A percentile compares a stretch with the other conserved stretches of the same genome.
Evolutionary conservation across 208 protist genomes (phyloP).

Genomic region (Trypanosoma platydactyli): DNA sequence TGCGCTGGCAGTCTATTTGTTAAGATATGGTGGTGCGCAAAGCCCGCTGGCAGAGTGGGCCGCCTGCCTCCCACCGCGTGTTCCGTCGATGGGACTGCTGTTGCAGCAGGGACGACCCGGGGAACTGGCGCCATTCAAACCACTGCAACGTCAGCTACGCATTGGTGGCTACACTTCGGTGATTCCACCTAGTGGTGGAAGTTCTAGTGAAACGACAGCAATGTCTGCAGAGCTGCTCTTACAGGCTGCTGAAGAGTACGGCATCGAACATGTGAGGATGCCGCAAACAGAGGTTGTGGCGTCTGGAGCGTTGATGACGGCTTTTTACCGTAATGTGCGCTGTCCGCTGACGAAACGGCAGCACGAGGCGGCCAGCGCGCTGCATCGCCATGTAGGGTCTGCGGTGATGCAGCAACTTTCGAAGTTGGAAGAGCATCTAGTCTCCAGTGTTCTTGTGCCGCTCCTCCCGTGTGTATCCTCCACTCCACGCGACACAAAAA

Average conservation of each 20-base stretch:
- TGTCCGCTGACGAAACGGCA: slow-evolving; percentile 60
- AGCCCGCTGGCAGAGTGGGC: slow-evolving; percentile 45
- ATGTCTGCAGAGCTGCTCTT: slow-evolving; percentile 44
- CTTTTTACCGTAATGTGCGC: slow-evolving; percentile 48
- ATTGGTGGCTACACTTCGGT: slow-evolving; percentile 33
- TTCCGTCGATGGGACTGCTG: slow-evolving; percentile 57
- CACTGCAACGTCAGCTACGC: slow-evolving; percentile 54
- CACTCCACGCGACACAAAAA: background rate
- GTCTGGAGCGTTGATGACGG: slow-evolving; percentile 42
- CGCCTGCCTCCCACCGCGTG: slow-evolving; percentile 45
- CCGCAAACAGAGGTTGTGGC: slow-evolving; percentile 54
- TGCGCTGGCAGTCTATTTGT: slow-evolving; percentile 46
- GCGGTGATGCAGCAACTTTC: slow-evolving; percentile 33
- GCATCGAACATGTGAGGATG: slow-evolving; percentile 38
- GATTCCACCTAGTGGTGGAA: slow-evolving; percentile 25
- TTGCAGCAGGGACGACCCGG: slow-evolving; percentile 25
- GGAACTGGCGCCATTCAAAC: slow-evolving; percentile 21
- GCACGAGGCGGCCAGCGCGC: slow-evolving; percentile 33
- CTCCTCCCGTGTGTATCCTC: slow-evolving; percentile 29
- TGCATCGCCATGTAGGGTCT: slow-evolving; percentile 26
- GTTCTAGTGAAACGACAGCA: slow-evolving; percentile 11
- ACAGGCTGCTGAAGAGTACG: slow-evolving; percentile 43
- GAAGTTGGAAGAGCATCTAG: slow-evolving; percentile 42
- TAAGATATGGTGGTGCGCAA: slow-evolving; percentile 22
- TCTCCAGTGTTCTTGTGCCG: slow-evolving; percentile 32